A percentile compares a stretch with the other conserved stretches of the same genome.
Evolutionary conservation across 768 basidiomycete genomes (phyloP).

Genomic region (Lactifluus echinatus): DNA sequence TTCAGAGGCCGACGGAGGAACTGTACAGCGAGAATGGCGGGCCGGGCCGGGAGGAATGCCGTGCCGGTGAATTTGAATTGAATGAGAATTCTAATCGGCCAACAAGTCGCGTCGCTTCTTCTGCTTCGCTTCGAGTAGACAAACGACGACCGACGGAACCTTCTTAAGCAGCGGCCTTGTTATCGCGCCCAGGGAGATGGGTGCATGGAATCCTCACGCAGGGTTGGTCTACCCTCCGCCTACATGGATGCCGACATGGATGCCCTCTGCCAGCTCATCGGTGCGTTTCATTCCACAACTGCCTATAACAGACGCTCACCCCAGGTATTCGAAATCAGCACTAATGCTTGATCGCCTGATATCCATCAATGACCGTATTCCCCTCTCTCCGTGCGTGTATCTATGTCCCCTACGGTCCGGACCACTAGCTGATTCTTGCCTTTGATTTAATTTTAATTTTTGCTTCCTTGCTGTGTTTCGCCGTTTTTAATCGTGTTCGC

Average conservation of each 20-base stretch:
- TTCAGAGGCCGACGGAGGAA: constrained; percentile 4
- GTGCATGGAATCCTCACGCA: constrained; percentile 71
- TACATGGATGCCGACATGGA: constrained; percentile 85
- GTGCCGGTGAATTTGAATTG: constrained; percentile 2
- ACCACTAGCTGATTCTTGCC: constrained; percentile 1
- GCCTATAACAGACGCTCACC: neutral
- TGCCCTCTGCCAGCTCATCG: constrained; percentile 79
- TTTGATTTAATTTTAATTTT: neutral
- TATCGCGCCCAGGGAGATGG: constrained; percentile 54
- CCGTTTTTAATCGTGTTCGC: neutral
- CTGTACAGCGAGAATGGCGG: too few relatives aligned
- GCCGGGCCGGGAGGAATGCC: too few relatives aligned
- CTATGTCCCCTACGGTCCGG: constrained; percentile 8
- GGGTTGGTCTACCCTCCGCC: constrained; percentile 70
- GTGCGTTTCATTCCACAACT: constrained; percentile 38
- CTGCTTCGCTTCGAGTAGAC: neutral
- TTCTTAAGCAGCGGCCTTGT: constrained; percentile 10
- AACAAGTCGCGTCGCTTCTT: neutral
- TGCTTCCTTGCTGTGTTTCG: neutral
- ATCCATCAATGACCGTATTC: constrained; percentile 92
- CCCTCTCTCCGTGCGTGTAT: constrained; percentile 59
- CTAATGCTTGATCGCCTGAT: constrained; percentile 96
- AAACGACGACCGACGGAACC: neutral
- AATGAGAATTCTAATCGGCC: neutral
- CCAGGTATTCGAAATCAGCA: constrained; percentile 39